Evolutionary conservation across 2,329 filamentous ascomycete genomes (phyloP), one percentile per base, ranked within the genome.

Genomic region (Coniochaeta hoffmannii): DNA sequence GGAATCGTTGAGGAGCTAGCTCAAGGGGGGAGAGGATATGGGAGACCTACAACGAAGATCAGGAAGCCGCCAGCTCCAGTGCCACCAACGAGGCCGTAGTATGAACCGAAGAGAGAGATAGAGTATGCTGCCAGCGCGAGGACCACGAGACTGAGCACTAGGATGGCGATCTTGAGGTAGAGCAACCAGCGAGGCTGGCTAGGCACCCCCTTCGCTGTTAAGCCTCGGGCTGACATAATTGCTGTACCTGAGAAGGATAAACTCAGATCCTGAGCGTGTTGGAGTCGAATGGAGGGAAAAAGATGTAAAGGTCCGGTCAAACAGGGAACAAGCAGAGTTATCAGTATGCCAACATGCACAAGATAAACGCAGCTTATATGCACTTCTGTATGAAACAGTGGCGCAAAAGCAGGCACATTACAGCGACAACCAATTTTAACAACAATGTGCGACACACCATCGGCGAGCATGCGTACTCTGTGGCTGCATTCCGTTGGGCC

Each of bases 11-110:
- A 38, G 15, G 34, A 36, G 9, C 30, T 12, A 17, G 12, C 35
- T 6, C 59, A 56, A 63, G 57, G 41, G 59, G 63, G 49, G 8
- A 9, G 22, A 26, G 15, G 22, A 22, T 34, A 55, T 54, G n/a
- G n/a, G n/a, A n/a, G n/a, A 61, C 73, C 65, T 61, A 79, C 76
- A 34, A 76, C 70, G 56, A 78, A 79, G 58, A 77, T 71, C 44
- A 77, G 65, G 58, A 79, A 75, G 34, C 70, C 72, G 2, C 69
- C 67, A 4, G 71, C 68, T 4, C 71, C 71, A 4, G 65, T 61
- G 14, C 55, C 63, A 19, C 41, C 41, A 6, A 28, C 22, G 4
- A 46, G 53, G 2, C 55, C 60, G 15, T 58, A 26, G 24, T 46
- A 46, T n/a, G 41, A 46, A 53, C 62, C 61, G 15, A 68, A 68